Evolutionary conservation across 768 basidiomycete species (phyloP).

Genomic region (Macrolepiota dolichaula): DNA sequence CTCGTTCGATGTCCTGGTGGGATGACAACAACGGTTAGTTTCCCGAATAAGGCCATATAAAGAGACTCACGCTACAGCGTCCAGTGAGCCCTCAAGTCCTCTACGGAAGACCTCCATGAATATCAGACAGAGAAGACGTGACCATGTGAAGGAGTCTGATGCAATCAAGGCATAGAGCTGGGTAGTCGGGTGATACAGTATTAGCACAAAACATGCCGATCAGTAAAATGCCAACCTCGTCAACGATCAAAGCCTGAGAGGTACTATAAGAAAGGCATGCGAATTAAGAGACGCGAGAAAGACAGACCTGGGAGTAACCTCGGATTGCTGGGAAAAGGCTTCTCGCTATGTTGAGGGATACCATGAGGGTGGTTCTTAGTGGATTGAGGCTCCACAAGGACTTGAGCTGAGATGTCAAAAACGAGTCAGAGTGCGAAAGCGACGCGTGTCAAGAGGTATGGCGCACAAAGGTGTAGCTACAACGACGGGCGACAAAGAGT

Average conservation of each 20-base stretch:
- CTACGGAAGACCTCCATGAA: conserved; percentile 63
- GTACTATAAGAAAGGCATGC: conserved; percentile 18
- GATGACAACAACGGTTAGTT: conserved; percentile 16
- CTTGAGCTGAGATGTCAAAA: conserved; percentile 28
- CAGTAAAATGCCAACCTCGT: conserved; percentile 55
- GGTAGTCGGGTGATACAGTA: conserved; percentile 15
- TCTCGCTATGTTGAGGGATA: conserved; percentile 64
- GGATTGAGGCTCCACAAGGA: conserved; percentile 57
- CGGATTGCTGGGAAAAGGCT: conserved; percentile 80
- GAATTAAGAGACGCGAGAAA: conserved; percentile 10
- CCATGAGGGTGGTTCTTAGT: conserved; percentile 65
- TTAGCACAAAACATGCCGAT: conserved; percentile 15
- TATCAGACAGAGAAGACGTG: conserved; percentile 54
- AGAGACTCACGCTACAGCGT: conserved; percentile 67
- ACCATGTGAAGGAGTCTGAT: conserved; percentile 72
- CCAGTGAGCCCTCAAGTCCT: conserved; percentile 60
- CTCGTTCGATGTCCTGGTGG: conserved; percentile 62
- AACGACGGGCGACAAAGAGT: conserved; percentile 46
- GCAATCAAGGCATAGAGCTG: conserved; percentile 69
- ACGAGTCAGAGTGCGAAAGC: conserved; percentile 10
- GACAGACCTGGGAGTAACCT: conserved; percentile 72
- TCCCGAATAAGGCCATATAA: conserved; percentile 12
- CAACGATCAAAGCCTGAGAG: conserved; percentile 67
- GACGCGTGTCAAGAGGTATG: conserved; percentile 6
- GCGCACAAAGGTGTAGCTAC: conserved; percentile 52